Percentiles rank a stretch among this genome's conserved stretches.
Evolutionary conservation across 1,284 basidiomycete species (phyloP).

Genomic region (Apiotrichum montevideense): DNA sequence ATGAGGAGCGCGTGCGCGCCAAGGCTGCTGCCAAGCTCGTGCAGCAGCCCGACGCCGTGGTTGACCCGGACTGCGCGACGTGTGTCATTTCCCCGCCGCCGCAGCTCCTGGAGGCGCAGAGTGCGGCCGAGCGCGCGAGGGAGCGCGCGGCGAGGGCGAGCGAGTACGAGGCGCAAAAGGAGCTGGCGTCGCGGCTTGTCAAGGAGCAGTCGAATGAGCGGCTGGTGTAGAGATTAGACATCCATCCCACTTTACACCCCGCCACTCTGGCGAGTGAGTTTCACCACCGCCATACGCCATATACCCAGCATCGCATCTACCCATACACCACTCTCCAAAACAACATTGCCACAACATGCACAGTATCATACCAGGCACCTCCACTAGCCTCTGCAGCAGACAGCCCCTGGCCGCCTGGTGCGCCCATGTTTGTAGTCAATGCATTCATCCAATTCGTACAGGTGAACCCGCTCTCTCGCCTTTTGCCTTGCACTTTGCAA

Average conservation of each 20-base stretch:
- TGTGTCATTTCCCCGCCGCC: slow-evolving; percentile 40
- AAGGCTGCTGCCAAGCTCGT: slow-evolving; percentile 20
- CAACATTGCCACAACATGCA: too few relatives aligned
- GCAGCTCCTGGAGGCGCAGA: slow-evolving; percentile 34
- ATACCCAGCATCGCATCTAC: slow-evolving; percentile 1
- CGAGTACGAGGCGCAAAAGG: slow-evolving; percentile 40
- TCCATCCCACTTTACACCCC: too few relatives aligned
- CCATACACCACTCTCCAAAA: not conserved
- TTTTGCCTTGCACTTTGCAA: not conserved
- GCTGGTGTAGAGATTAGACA: not conserved
- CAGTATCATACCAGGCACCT: not conserved
- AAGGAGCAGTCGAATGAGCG: slow-evolving; percentile 11
- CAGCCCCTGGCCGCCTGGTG: not conserved
- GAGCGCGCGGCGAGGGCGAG: slow-evolving; percentile 28
- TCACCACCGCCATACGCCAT: not conserved
- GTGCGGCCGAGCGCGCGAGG: slow-evolving; percentile 22
- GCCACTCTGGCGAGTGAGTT: too few relatives aligned
- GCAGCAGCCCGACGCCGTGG: slow-evolving; percentile 28
- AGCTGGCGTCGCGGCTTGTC: slow-evolving; percentile 22
- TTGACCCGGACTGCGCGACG: slow-evolving; percentile 39
- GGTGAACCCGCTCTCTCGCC: slow-evolving; percentile 17
- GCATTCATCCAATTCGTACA: slow-evolving; percentile 27
- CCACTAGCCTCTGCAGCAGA: not conserved
- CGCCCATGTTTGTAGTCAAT: slow-evolving; percentile 15
- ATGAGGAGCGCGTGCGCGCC: slow-evolving; percentile 61